Conservation (phyloP, 805 yeast species). For the Ogataea glucozyma region DNA sequence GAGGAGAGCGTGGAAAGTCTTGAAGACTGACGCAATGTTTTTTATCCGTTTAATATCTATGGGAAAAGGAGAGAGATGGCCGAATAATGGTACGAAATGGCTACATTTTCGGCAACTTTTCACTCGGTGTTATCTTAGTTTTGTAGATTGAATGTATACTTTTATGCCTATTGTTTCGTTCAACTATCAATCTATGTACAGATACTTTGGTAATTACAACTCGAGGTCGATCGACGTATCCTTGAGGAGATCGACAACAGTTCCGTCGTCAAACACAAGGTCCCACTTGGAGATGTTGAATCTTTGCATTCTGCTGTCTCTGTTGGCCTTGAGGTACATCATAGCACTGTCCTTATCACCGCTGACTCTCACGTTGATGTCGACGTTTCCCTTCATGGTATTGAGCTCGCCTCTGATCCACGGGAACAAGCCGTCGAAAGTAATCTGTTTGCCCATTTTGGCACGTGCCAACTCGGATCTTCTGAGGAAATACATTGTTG, state of each 20-base stretch:
- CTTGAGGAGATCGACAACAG: slow-evolving; percentile 45
- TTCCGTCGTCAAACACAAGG: slow-evolving; percentile 47
- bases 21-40: neutral
- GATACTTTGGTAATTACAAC: slow-evolving; percentile 10
- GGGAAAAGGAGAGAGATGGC: neutral
- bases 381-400: slow-evolving; percentile 78
- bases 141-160: neutral
- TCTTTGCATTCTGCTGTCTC: slow-evolving; percentile 57
- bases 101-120: no score
- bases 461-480: slow-evolving; percentile 66
- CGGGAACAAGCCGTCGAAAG: slow-evolving; percentile 73
- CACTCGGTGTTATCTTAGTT: neutral
- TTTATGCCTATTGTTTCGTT: neutral
- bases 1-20: neutral
- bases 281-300: slow-evolving; percentile 67
- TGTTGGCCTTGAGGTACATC: slow-evolving; percentile 67
- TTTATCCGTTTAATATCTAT: no score
- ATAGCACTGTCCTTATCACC: slow-evolving; percentile 63
- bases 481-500: slow-evolving; percentile 82
- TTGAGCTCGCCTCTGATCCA: slow-evolving; percentile 88
- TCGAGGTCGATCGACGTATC: slow-evolving; percentile 43
- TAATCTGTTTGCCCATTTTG: slow-evolving; percentile 71
- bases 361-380: slow-evolving; percentile 66
- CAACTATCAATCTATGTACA: neutral
- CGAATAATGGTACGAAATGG: neutral